Conservation (phyloP, 768 basidiomycete species). For the Amyloporia xantha region DNA sequence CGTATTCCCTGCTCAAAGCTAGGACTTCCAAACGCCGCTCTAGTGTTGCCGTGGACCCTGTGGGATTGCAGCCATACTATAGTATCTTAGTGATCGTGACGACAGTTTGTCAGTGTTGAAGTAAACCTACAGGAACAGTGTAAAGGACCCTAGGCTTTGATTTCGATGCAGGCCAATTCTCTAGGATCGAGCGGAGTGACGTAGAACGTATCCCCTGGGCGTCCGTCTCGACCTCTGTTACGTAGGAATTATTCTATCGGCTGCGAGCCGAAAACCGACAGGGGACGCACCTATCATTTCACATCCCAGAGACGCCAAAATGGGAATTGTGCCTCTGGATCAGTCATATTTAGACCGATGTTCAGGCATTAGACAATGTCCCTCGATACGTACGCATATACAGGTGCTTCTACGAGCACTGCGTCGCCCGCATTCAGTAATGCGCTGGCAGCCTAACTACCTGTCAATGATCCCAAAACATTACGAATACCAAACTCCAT, state of each 20-base stretch:
- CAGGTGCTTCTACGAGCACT: slow-evolving; percentile 76
- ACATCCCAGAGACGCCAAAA: slow-evolving; percentile 49
- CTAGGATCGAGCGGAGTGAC: slow-evolving; percentile 56
- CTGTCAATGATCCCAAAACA: background rate
- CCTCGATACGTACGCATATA: slow-evolving; percentile 49
- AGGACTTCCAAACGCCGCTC: slow-evolving; percentile 69
- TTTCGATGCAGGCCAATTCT: slow-evolving; percentile 68
- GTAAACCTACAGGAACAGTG: slow-evolving; percentile 60
- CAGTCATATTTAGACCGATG: background rate
- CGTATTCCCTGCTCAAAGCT: slow-evolving; percentile 59
- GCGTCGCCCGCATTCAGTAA: slow-evolving; percentile 76
- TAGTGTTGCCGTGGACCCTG: slow-evolving; percentile 68
- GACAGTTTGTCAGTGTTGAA: no score
- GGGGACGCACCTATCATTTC: slow-evolving; percentile 47
- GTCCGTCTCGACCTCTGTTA: slow-evolving; percentile 73
- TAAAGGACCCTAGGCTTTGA: slow-evolving; percentile 75
- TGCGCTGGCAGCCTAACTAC: slow-evolving; percentile 54
- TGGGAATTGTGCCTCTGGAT: slow-evolving; percentile 57
- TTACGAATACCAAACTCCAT: background rate
- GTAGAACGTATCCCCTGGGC: slow-evolving; percentile 57
- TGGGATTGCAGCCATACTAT: slow-evolving; percentile 83
- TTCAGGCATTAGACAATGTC: background rate
- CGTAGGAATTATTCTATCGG: background rate
- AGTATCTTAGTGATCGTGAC: no score
- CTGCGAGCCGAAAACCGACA: background rate